Conservation (phyloP, 495 filamentous ascomycete genomes). For the Echria macrotheca region DNA sequence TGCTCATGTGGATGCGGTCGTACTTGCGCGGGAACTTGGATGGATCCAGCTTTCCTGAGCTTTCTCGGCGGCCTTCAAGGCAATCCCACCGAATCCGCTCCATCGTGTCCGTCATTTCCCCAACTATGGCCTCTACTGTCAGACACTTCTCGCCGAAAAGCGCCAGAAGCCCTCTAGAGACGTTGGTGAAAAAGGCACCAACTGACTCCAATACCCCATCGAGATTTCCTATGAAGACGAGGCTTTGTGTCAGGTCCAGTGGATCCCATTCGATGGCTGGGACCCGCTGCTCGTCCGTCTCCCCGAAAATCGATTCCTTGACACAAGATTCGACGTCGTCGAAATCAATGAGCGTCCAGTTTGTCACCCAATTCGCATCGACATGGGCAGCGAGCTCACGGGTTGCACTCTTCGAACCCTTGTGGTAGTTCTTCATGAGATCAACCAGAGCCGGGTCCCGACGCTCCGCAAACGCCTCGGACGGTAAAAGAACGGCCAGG, state of each 20-base stretch:
- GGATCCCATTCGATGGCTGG: too few species aligned
- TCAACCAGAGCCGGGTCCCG: slow-evolving; percentile 20
- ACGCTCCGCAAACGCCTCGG: slow-evolving; percentile 12
- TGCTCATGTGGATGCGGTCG: slow-evolving; percentile 35
- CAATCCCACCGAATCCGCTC: slow-evolving; percentile 26
- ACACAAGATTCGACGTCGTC: too few species aligned
- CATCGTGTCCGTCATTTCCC: slow-evolving; percentile 26
- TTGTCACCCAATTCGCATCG: slow-evolving; percentile 27
- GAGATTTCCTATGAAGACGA: too few species aligned
- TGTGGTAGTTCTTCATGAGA: slow-evolving; percentile 16
- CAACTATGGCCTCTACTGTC: slow-evolving; percentile 22
- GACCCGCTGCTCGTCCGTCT: too few species aligned
- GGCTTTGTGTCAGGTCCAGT: too few species aligned
- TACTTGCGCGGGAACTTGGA: slow-evolving; percentile 26
- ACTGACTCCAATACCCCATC: too few species aligned
- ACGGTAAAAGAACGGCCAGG: slow-evolving; percentile 25
- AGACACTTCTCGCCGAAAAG: too few species aligned
- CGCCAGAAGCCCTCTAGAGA: too few species aligned
- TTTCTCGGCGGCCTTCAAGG: slow-evolving; percentile 18
- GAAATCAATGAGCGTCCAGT: slow-evolving; percentile 29
- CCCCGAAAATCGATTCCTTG: too few species aligned
- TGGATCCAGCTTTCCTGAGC: slow-evolving; percentile 4
- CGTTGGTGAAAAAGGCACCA: too few species aligned
- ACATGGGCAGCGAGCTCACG: slow-evolving; percentile 20
- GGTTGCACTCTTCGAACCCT: slow-evolving; percentile 3